These are phyloP conservation scores for Pholiota microspora DNA, from an alignment of 768 basidiomycete species.

Conservation along the genomic window DNA sequence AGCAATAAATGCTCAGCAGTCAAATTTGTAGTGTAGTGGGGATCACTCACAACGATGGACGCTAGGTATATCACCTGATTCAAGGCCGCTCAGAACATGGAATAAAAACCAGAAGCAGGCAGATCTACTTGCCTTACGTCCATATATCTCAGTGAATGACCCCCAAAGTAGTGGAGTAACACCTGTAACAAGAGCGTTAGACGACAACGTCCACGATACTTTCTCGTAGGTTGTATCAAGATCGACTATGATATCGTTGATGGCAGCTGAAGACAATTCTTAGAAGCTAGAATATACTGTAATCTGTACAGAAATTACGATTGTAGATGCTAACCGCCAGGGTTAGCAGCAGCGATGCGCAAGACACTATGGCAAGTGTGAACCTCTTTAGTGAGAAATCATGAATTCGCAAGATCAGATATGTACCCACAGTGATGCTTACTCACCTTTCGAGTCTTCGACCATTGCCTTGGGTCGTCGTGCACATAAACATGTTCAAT, in stretches of 20 bases:
- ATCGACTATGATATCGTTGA: slow-evolving; percentile 9
- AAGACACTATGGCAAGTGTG: slow-evolving; percentile 10
- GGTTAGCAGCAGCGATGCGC: slow-evolving; percentile 8
- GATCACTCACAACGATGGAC: not conserved
- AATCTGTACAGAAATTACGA: slow-evolving; percentile 3
- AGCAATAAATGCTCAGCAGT: not conserved
- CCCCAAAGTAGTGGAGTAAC: slow-evolving; percentile 6
- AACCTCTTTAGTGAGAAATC: not conserved
- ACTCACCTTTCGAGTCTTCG: slow-evolving; percentile 2
- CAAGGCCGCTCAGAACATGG: no score
- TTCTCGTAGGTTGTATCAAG: slow-evolving; percentile 7
- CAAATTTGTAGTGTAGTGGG: not conserved
- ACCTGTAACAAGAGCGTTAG: slow-evolving; percentile 4
- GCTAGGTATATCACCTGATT: slow-evolving; percentile 3
- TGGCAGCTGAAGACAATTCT: not conserved
- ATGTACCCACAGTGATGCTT: not conserved
- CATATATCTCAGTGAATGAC: slow-evolving; percentile 7
- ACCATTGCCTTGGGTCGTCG: slow-evolving; percentile 9
- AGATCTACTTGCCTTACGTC: slow-evolving; percentile 2
- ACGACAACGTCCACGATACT: slow-evolving; percentile 11
- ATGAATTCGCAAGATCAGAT: not conserved
- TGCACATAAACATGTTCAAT: slow-evolving; percentile 4
- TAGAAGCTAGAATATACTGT: not conserved
- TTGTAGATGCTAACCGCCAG: slow-evolving; percentile 12
- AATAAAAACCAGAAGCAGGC: no score